A percentile compares a stretch with the other conserved stretches of the same genome.
These are phyloP conservation scores for Hypoxylon crocopeplum DNA, from an alignment of 495 filamentous ascomycete genomes.

Conservation along the genomic window DNA sequence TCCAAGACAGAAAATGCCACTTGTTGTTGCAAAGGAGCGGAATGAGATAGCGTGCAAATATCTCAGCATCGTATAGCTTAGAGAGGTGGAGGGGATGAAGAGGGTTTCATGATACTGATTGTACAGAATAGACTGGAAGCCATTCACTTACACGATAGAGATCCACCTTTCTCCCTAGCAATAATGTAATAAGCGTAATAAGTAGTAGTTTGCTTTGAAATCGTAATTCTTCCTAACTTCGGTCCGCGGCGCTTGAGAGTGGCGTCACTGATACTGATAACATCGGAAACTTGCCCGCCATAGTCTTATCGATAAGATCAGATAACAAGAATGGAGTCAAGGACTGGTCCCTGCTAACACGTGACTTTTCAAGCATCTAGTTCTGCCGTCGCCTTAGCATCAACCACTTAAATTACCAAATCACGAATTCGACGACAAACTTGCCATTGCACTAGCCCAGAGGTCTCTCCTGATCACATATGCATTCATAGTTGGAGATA, in stretches of 20 bases:
- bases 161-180: constrained; percentile 11
- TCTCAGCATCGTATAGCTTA: constrained; percentile 31
- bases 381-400: constrained; percentile 16
- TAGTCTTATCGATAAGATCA: constrained; percentile 29
- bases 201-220: constrained; percentile 50
- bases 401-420: constrained; percentile 1
- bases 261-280: not conserved
- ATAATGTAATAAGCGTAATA: constrained; percentile 29
- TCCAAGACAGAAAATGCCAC: constrained; percentile 24
- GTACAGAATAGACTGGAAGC: constrained; percentile 21
- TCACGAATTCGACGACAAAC: constrained; percentile 21
- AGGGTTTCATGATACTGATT: constrained; percentile 15
- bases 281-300: not conserved
- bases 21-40: constrained; percentile 26
- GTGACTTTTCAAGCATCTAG: constrained; percentile 26
- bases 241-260: constrained; percentile 15
- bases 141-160: constrained; percentile 40
- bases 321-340: not conserved
- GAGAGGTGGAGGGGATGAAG: not conserved
- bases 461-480: not conserved
- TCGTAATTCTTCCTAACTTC: constrained; percentile 27
- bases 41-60: constrained; percentile 26
- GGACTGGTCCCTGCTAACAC: not conserved
- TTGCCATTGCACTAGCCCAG: constrained; percentile 13
- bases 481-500: not conserved